Evolutionary conservation across 805 yeast species (phyloP).

Genomic region (Candida dendrica): DNA sequence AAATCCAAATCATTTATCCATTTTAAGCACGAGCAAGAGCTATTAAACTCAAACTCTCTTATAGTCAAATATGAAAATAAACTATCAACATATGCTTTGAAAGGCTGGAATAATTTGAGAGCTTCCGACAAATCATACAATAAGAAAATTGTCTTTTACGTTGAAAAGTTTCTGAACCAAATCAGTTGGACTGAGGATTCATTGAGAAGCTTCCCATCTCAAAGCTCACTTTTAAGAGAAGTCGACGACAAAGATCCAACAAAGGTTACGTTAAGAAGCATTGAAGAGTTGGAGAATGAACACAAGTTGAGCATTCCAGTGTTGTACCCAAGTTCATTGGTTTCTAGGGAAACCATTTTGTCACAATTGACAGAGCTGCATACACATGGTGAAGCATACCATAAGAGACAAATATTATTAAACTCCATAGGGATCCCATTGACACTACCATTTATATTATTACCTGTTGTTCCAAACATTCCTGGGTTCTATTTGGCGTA

Average conservation of each 20-base stretch:
- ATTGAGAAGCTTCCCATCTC: constrained; percentile 69
- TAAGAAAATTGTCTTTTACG: constrained; percentile 45
- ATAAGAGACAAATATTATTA: constrained; percentile 44
- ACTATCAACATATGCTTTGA: constrained; percentile 41
- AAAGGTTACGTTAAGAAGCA: constrained; percentile 13
- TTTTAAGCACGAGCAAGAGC: constrained; percentile 47
- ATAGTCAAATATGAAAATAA: constrained; percentile 34
- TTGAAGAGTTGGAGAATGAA: constrained; percentile 18
- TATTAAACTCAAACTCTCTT: constrained; percentile 28
- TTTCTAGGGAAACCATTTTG: constrained; percentile 22
- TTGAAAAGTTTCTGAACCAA: constrained; percentile 46
- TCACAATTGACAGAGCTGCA: constrained; percentile 37
- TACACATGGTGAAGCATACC: constrained; percentile 38
- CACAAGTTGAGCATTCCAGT: constrained; percentile 30
- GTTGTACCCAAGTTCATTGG: constrained; percentile 40
- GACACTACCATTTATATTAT: constrained; percentile 68
- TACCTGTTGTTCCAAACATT: constrained; percentile 86
- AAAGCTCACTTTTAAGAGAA: constrained; percentile 39
- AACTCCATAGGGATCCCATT: constrained; percentile 64
- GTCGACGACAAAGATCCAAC: constrained; percentile 9
- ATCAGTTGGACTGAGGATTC: constrained; percentile 80
- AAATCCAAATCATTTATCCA: constrained; percentile 52
- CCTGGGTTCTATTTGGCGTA: constrained; percentile 86
- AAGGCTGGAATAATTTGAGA: constrained; percentile 57
- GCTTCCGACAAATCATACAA: constrained; percentile 51